Evolutionary conservation across 257 asterid genomes (phyloP).

Genomic region (Fraxinus cuspidata): DNA sequence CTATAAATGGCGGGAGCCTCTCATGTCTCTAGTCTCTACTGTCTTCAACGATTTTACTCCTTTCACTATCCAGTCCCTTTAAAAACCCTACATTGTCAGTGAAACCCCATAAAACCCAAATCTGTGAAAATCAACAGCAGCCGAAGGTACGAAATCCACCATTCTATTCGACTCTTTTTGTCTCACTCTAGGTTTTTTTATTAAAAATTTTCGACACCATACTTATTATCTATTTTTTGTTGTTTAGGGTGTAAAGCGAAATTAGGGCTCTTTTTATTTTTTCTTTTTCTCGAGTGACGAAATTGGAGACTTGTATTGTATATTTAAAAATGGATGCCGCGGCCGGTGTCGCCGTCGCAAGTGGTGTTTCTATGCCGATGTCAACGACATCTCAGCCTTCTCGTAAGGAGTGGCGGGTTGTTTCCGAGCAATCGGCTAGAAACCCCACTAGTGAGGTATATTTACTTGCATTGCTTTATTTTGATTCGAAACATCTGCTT

Average conservation of each 20-base stretch:
- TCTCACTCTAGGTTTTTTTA: not conserved
- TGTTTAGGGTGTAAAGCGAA: not conserved
- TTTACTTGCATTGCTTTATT: slow-evolving; percentile 34
- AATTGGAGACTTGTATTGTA: slow-evolving; percentile 21
- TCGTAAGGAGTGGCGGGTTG: slow-evolving; percentile 90
- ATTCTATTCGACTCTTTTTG: not conserved
- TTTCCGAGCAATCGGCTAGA: slow-evolving; percentile 67
- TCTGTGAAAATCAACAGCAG: not conserved
- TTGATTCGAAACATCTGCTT: not conserved
- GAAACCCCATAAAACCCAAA: not conserved
- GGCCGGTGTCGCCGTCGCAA: slow-evolving; percentile 60
- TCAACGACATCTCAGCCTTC: slow-evolving; percentile 51
- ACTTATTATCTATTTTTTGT: not conserved
- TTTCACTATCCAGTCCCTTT: slow-evolving; percentile 37
- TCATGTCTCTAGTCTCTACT: not conserved
- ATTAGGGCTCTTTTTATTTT: slow-evolving; percentile 7
- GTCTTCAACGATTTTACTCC: slow-evolving; percentile 32
- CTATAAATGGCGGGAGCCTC: slow-evolving; percentile 42
- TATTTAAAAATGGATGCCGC: slow-evolving; percentile 67
- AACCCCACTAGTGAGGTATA: slow-evolving; percentile 65
- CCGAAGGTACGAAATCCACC: not conserved
- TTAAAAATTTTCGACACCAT: not conserved
- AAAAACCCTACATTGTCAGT: slow-evolving; percentile 27
- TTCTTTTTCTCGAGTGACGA: not conserved
- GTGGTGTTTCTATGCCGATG: slow-evolving; percentile 57